A percentile compares a stretch with the other conserved stretches of the same genome.
Conservation (phyloP, 768 basidiomycete genomes). For the Lactarius sanguifluus region DNA sequence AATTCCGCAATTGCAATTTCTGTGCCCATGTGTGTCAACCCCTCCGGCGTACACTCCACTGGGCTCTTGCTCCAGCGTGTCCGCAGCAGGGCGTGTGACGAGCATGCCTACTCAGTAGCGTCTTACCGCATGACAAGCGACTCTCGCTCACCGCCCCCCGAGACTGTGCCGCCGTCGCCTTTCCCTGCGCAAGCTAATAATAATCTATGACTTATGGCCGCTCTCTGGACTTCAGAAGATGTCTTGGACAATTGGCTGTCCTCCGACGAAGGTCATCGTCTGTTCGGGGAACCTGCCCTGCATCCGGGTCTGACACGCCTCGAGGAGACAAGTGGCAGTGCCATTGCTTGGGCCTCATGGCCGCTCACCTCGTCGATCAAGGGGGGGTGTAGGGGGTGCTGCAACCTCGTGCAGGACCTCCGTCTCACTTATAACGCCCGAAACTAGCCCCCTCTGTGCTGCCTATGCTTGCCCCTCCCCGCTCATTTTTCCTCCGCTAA, state of each 20-base stretch:
- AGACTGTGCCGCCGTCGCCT: background rate
- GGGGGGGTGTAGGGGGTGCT: background rate
- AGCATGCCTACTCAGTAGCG: background rate
- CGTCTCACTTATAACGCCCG: conserved; percentile 10
- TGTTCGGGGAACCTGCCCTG: background rate
- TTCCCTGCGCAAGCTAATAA: background rate
- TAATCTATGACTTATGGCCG: background rate
- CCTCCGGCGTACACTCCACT: background rate
- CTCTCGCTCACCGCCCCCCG: background rate
- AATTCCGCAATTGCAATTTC: background rate
- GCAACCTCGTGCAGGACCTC: conserved; percentile 5
- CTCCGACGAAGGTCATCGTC: background rate
- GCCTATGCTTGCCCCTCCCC: background rate
- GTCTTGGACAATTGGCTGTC: background rate
- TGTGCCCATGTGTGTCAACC: background rate
- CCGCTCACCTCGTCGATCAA: background rate
- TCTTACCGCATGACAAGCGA: background rate
- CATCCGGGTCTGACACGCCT: background rate
- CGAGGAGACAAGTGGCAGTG: background rate
- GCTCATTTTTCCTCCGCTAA: conserved; percentile 1
- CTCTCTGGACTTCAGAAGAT: background rate
- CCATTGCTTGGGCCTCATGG: background rate
- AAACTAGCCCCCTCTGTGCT: background rate
- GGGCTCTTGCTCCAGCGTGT: conserved; percentile 4
- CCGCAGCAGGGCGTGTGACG: conserved; percentile 8